Base-by-base conservation (phyloP, 768 basidiomycete genomes). In the Gloeopeniophorella convolvens region DNA sequence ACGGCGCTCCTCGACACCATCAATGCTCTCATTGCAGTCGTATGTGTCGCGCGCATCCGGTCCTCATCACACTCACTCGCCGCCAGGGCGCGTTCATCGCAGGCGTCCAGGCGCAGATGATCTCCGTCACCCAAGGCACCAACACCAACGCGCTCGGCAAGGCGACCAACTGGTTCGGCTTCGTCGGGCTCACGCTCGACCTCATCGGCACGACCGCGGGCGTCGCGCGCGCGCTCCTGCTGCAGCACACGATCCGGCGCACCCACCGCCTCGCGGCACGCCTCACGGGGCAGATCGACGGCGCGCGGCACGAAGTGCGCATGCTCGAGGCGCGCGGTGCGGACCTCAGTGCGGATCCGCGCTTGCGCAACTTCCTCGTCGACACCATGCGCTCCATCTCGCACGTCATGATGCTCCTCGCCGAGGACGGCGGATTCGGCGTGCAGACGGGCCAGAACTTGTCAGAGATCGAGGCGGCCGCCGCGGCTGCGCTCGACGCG, bases 121-220 rank as follows among this genome's bases (percentile, higher is more conserved):
- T 59, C 21, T 13, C 33, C 24, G 39, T 44, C 32, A 28, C 43
- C 4, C 16, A 15, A 20, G 5, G 1, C 10, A 12, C 37, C 32
- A 43, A 42, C 15, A 0, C 3, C 7, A 42, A 5, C 13, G 12
- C 15, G 16, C 37, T 59, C 8, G 23, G 7, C 5, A 51, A 16
- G 20, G 44, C 28, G 23, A 46, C 45, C 4, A 59, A 54, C 30
- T 44, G 52, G 56, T 44, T 59, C 42, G 28, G 33, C 42, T 59
- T 54, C 12, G 45, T 59, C 36, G 57, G 57, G 0, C 42, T 59
- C 41, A 49, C 57, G 27, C 51, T 59, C 32, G 57, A 59, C 35
- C 41, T 59, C 32, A 42, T 59, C 5, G 57, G 57, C 18, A 51
- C 57, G 3, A 37, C 35, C 27, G 15, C 46, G 13, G 56, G 51